Percentiles rank a stretch among this genome's conserved stretches.
These are phyloP conservation scores for Tillandsia leiboldiana DNA, from an alignment of 176 grass and related monocot genomes.

Conservation along the genomic window DNA sequence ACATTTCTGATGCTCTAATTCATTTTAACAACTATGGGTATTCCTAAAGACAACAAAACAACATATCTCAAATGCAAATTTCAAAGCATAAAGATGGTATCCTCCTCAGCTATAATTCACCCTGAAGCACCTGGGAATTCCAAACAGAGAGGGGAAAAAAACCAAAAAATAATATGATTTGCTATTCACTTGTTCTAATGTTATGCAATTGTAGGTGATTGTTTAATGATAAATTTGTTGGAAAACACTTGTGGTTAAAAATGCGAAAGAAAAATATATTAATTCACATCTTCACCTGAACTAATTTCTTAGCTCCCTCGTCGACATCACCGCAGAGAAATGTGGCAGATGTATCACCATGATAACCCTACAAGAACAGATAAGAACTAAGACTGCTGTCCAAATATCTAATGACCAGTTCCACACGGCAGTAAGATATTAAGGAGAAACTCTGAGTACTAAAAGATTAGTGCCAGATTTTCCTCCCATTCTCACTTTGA, in stretches of 20 bases:
- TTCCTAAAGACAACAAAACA: conserved; percentile 2
- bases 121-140: background rate
- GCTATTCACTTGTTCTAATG: background rate
- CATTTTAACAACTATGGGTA: background rate
- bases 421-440: background rate
- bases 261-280: background rate
- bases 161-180: background rate
- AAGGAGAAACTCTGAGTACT: background rate
- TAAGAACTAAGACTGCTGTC: background rate
- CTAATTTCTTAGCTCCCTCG: conserved; percentile 78
- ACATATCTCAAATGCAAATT: conserved; percentile 2
- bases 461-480: background rate
- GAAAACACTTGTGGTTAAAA: background rate
- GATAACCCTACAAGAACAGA: conserved; percentile 64
- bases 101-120: background rate
- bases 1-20: background rate
- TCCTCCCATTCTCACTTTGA: no score
- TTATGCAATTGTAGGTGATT: background rate
- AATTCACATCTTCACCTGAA: conserved; percentile 45
- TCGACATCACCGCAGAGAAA: conserved; percentile 82
- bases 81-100: conserved; percentile 6
- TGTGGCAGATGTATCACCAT: conserved; percentile 93
- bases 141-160: background rate
- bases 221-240: background rate
- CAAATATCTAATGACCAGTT: background rate